phyloP scores from a whole-genome alignment of 2,329 filamentous ascomycete genomes.

The Meredithiella fracta region DNA sequence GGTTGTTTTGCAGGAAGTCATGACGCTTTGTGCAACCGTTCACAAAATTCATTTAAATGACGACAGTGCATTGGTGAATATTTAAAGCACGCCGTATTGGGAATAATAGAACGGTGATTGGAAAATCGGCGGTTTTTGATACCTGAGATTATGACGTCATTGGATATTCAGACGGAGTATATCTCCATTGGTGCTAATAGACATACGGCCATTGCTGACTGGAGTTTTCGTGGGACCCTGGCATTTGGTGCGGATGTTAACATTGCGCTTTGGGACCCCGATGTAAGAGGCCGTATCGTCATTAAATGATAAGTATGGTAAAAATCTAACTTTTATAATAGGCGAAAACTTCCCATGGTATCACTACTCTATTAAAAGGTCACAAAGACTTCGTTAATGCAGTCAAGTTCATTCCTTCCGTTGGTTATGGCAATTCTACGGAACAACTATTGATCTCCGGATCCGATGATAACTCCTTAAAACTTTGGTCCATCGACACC shows the following conservation, averaged over 20 bases:
- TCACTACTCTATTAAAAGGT: conserved; percentile 51
- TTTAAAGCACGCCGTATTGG: neutral
- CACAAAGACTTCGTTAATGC: conserved; percentile 71
- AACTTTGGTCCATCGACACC: conserved; percentile 40
- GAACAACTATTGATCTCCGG: conserved; percentile 48
- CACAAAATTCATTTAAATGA: conserved; percentile 8
- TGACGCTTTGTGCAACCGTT: conserved; percentile 11
- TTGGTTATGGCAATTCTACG: conserved; percentile 27
- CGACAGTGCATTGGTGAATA: neutral
- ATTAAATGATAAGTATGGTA: neutral
- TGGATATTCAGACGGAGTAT: conserved; percentile 29
- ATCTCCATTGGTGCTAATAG: conserved; percentile 75
- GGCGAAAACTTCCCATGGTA: conserved; percentile 33
- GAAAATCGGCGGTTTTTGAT: neutral
- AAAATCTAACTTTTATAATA: conserved; percentile 16
- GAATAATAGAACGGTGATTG: conserved; percentile 13
- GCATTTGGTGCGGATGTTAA: conserved; percentile 84
- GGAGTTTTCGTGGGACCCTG: conserved; percentile 56
- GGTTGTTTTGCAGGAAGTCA: neutral
- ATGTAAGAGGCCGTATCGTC: conserved; percentile 33
- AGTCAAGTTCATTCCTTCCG: conserved; percentile 53
- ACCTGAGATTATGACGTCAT: conserved; percentile 16
- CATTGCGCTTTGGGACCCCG: conserved; percentile 73
- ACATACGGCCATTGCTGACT: conserved; percentile 79
- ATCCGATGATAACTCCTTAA: conserved; percentile 62